Evolutionary conservation across 371 early-diverging fungal genomes (phyloP), one percentile per base, ranked within the genome.

Genomic region (Rhizomucor pusillus): DNA sequence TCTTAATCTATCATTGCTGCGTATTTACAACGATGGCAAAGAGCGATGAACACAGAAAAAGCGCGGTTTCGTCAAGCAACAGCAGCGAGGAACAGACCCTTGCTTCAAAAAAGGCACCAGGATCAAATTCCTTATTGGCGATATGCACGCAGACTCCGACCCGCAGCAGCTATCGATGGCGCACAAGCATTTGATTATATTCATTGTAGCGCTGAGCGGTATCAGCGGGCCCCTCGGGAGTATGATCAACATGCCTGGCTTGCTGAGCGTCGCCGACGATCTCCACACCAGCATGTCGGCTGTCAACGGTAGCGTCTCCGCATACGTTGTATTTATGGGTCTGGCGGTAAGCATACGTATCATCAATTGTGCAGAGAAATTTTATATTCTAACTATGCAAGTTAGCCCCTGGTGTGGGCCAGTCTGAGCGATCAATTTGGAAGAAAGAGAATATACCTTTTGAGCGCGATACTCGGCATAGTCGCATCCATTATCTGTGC

Each of bases 401-500:
- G n/a, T n/a, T 56, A 70, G 71, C 82, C 82, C 16, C 25, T 90
- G 2, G 50, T 85, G 14, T 88, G 84, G 84, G 86, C 84, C 14
- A 77, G 75, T n/a, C 50, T 85, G 36, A 80, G 86, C 1, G 91
- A 90, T 55, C 44, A 44, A 0, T 78, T 73, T 53, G 84, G 85
- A 1, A 54, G 73, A 47, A 78, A 88, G 25, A 77, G 81, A 40
- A 71, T 79, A 14, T 87, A 86, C 54, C 56, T 86, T 3, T n/a
- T 50, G 4, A 86, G 85, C 23, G 66, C 80, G 29, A 14, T 75
- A 3, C 64, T 89, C 5, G 81, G 74, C 52, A 63, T 73, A 5
- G 43, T 77, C 0, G 85, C 84, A n/a, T 79, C 82, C 36, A 50
- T 90, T 12, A 73, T 85, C 0, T 85, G 84, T 46, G 85, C 82